A percentile compares a stretch with the other conserved stretches of the same genome.
These are phyloP conservation scores for Dioscorea alata DNA, from an alignment of 106 monocot genomes.

Conservation along the genomic window DNA sequence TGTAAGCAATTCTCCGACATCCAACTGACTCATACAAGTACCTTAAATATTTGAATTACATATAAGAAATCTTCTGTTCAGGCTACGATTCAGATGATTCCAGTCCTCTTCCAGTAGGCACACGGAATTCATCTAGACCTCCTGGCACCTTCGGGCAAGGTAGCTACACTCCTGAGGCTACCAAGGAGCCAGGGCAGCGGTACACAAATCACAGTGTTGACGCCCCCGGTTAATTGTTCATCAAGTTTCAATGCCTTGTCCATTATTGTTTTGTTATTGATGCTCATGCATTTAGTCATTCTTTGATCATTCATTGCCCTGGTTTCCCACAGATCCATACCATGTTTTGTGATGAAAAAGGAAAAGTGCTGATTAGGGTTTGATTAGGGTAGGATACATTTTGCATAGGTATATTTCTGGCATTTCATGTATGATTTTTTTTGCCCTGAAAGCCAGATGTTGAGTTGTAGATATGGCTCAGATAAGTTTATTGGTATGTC, in stretches of 20 bases:
- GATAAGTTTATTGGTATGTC: too few species aligned
- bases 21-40: too few species aligned
- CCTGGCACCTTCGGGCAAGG: slow-evolving; percentile 18
- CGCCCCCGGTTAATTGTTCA: slow-evolving; percentile 11
- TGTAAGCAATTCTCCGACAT: slow-evolving; percentile 36
- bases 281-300: slow-evolving; percentile 19
- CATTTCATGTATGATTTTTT: too few species aligned
- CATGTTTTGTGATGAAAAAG: too few species aligned
- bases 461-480: too few species aligned
- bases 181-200: slow-evolving; percentile 25
- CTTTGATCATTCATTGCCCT: slow-evolving; percentile 30
- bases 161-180: slow-evolving; percentile 37
- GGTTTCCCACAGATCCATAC: too few species aligned
- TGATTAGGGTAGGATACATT: too few species aligned
- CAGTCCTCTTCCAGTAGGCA: slow-evolving; percentile 41
- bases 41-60: too few species aligned
- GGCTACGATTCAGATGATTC: slow-evolving; percentile 57
- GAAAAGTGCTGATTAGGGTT: too few species aligned
- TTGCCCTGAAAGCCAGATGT: too few species aligned
- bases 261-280: slow-evolving; percentile 3
- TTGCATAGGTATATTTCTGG: too few species aligned
- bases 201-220: slow-evolving; percentile 30
- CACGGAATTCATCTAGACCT: slow-evolving; percentile 20
- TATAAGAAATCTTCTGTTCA: background rate
- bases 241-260: slow-evolving; percentile 10